Evolutionary conservation across 306 rosid species (phyloP).

Genomic region (Comarum palustre): DNA sequence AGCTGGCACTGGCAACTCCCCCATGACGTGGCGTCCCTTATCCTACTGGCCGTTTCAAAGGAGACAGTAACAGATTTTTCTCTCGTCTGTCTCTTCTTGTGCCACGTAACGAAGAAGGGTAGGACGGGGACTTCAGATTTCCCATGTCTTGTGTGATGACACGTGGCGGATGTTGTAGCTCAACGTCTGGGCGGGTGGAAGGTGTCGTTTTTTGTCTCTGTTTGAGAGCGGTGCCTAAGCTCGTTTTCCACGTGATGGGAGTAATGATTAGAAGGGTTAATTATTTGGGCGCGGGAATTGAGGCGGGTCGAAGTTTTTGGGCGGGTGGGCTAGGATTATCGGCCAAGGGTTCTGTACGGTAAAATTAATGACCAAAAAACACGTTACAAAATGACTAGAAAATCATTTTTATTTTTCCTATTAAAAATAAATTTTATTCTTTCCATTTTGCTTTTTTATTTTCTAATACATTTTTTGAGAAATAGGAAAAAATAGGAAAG

Average conservation of each 20-base stretch:
- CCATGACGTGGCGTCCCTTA: slow-evolving; percentile 46
- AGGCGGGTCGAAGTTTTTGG: not conserved
- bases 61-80: slow-evolving; percentile 26
- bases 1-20: slow-evolving; percentile 51
- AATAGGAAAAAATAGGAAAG: too few species aligned
- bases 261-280: not conserved
- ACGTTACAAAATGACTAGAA: too few species aligned
- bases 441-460: too few species aligned
- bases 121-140: not conserved
- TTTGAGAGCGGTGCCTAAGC: slow-evolving; percentile 8
- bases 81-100: not conserved
- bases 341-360: too few species aligned
- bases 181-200: slow-evolving; percentile 4
- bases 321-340: not conserved
- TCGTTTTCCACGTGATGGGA: slow-evolving; percentile 55
- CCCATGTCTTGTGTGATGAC: slow-evolving; percentile 10
- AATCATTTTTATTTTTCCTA: too few species aligned
- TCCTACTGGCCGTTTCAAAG: slow-evolving; percentile 40
- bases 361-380: too few species aligned
- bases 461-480: too few species aligned
- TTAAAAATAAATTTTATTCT: too few species aligned
- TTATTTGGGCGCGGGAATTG: not conserved
- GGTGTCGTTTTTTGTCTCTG: slow-evolving; percentile 32
- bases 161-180: slow-evolving; percentile 28
- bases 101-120: slow-evolving; percentile 12